A percentile compares a stretch with the other conserved stretches of the same genome.
These are phyloP conservation scores for Sporothrix dimorphospora DNA, from an alignment of 2,329 filamentous ascomycete genomes.

Conservation along the genomic window DNA sequence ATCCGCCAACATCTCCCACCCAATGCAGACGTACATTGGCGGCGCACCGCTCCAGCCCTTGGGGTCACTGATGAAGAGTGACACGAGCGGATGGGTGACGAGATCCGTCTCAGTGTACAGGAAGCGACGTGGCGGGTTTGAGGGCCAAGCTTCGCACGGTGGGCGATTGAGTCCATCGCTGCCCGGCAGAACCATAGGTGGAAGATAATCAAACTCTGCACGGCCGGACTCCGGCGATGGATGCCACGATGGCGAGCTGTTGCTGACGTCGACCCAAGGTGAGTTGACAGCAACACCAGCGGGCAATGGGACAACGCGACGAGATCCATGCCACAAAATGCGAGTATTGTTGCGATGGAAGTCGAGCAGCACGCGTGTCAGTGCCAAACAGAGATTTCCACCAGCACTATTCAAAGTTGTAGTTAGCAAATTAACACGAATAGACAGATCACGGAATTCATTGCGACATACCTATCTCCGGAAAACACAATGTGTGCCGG, in stretches of 20 bases:
- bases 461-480: constrained; percentile 62
- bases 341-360: constrained; percentile 52
- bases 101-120: constrained; percentile 60
- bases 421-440: neutral
- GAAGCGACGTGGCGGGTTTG: constrained; percentile 55
- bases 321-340: constrained; percentile 63
- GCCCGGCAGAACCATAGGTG: constrained; percentile 44
- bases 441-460: too few relatives aligned
- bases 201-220: constrained; percentile 65
- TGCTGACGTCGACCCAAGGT: constrained; percentile 73
- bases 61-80: constrained; percentile 56
- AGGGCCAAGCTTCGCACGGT: constrained; percentile 61
- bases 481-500: constrained; percentile 69
- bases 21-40: constrained; percentile 69
- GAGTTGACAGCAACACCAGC: constrained; percentile 65
- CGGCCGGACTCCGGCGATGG: constrained; percentile 42
- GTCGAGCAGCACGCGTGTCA: constrained; percentile 71
- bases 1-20: constrained; percentile 72
- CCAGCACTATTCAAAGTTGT: constrained; percentile 59
- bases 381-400: constrained; percentile 67
- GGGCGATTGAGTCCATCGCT: constrained; percentile 40
- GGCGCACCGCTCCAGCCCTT: constrained; percentile 63
- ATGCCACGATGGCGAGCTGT: constrained; percentile 61
- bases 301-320: constrained; percentile 65
- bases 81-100: constrained; percentile 68